Evolutionary conservation across 2,329 filamentous ascomycete species (phyloP), one percentile per base, ranked within the genome.

Genomic region (Monosporascus ibericus): DNA sequence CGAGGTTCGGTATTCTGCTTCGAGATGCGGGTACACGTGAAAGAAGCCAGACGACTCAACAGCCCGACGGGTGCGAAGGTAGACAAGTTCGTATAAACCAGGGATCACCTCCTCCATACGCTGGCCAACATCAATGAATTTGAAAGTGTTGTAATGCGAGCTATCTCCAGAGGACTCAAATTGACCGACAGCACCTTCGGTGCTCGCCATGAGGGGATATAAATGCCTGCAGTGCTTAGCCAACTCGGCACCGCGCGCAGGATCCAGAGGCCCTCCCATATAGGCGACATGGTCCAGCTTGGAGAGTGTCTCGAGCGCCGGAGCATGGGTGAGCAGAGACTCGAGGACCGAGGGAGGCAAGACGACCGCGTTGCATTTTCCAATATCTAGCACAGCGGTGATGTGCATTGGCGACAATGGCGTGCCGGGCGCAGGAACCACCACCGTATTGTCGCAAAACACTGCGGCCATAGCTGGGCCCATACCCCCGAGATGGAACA

Each of bases 1-100:
- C 52, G 64, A 73, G 2, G 73, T 72, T 5, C 60, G 62, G 44
- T 57, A 65, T 30, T 61, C 73, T 7, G 67, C 68, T 1, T 69
- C 70, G 3, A 73, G 72, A 38, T 61, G 72, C 6, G 73, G 72
- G 14, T 58, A 56, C 42, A 60, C 64, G 47, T 61, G 58, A 24
- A 61, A 64, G 51, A 50, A 63, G 11, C 56, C 54, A 34, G 61
- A 56, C 2, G 56, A 50, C 20, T 55, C 50, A 5, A 61, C 53
- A 15, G 63, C 57, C 9, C 56, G 56, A 8, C 60, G 55, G 1
- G 64, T 65, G 22, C 57, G 55, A 9, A 63, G 61, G 47, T 60
- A 63, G 4, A 67, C 61, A 6, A 67, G 60, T 55, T 67, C 64
- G 53, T 60, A 67, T 20, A 66, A 48, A 1, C 64, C 65, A 5